Evolutionary conservation across 2,329 filamentous ascomycete genomes (phyloP).

Genomic region (Sporothrix sp.): DNA sequence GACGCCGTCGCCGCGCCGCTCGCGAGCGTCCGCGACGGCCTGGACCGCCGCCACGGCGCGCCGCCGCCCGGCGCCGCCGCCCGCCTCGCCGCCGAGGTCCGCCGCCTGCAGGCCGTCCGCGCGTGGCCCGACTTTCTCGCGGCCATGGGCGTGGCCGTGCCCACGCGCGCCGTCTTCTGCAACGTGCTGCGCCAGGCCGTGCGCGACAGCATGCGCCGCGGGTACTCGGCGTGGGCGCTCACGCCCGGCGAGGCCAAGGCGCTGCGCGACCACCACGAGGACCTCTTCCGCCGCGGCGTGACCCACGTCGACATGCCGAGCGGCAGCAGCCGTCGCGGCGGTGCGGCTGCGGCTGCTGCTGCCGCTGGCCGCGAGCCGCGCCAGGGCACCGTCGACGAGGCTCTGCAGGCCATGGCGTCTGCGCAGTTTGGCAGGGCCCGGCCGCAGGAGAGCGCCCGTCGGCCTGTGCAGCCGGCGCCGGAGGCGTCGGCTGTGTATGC

Average conservation of each 20-base stretch:
- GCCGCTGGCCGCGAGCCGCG: not conserved
- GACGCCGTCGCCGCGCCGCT: constrained; percentile 27
- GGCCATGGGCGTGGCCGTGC: constrained; percentile 32
- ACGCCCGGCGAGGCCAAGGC: not conserved
- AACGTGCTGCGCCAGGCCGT: constrained; percentile 27
- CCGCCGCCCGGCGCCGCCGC: constrained; percentile 33
- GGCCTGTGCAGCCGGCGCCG: too few species aligned
- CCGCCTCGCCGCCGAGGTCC: constrained; percentile 33
- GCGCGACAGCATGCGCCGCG: constrained; percentile 24
- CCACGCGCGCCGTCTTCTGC: constrained; percentile 23
- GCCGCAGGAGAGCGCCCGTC: too few species aligned
- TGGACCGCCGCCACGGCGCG: constrained; percentile 37
- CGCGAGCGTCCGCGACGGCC: constrained; percentile 35
- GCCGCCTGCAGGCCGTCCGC: constrained; percentile 32
- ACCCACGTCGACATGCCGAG: not conserved
- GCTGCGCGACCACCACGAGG: constrained; percentile 1
- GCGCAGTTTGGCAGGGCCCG: too few species aligned
- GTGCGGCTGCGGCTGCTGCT: not conserved
- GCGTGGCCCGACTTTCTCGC: constrained; percentile 33
- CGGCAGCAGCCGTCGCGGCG: not conserved
- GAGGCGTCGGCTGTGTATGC: not conserved
- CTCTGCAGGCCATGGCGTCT: not conserved
- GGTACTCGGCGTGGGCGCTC: constrained; percentile 22
- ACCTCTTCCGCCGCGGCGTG: not conserved
- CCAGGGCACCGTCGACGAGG: not conserved